Conservation (phyloP, 345 rosid species). For the Mangifera indica region DNA sequence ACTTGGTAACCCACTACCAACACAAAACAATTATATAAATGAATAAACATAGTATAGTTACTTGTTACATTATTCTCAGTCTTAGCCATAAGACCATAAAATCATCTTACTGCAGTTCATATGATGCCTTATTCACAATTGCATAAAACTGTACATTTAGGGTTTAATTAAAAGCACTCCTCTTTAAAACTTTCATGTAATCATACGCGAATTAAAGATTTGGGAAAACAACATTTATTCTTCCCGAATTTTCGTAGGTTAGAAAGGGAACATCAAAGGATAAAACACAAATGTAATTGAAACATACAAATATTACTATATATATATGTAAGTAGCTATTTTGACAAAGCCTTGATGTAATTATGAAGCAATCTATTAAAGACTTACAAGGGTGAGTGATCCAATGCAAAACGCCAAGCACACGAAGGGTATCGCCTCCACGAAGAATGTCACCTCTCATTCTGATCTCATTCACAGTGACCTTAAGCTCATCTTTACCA, state of each 20-base stretch:
- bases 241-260: too few species aligned
- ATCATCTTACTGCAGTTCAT: background rate
- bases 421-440: constrained; percentile 44
- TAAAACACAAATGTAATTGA: too few species aligned
- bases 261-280: too few species aligned
- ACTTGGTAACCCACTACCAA: constrained; percentile 60
- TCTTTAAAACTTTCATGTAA: too few species aligned
- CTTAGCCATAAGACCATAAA: background rate
- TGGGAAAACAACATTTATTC: too few species aligned
- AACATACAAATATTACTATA: too few species aligned
- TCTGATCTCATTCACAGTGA: constrained; percentile 29
- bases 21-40: background rate
- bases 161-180: too few species aligned
- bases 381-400: constrained; percentile 57
- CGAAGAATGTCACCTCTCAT: constrained; percentile 51
- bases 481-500: constrained; percentile 38
- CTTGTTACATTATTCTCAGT: background rate
- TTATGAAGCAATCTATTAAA: background rate
- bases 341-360: background rate
- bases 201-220: too few species aligned
- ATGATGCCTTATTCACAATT: background rate
- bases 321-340: too few species aligned
- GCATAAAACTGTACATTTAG: background rate
- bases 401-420: constrained; percentile 54
- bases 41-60: background rate